Conservation (phyloP, 345 rosid genomes). For the Eucalyptus camaldulensis region DNA sequence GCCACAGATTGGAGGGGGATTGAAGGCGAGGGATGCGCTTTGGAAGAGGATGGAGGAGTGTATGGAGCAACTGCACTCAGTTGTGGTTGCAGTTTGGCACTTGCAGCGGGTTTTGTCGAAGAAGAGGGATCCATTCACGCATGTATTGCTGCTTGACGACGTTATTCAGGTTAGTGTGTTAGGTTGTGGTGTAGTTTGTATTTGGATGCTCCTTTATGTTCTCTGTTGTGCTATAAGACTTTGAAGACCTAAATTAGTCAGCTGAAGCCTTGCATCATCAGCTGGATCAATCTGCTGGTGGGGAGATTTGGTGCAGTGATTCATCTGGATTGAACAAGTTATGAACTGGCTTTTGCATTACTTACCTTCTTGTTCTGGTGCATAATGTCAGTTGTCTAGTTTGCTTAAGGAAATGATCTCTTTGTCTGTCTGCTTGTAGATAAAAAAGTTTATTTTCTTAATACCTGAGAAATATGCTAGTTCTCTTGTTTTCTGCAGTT, state of each 20-base stretch:
- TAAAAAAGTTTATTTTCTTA: neutral
- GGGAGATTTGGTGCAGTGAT: neutral
- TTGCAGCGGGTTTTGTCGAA: conserved; percentile 94
- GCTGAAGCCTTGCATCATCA: neutral
- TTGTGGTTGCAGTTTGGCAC: conserved; percentile 89
- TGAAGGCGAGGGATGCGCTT: conserved; percentile 72
- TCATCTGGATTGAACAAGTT: neutral
- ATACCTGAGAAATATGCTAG: neutral
- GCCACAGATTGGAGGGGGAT: conserved; percentile 91
- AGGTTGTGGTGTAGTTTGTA: neutral
- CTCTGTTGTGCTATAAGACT: neutral
- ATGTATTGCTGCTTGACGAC: conserved; percentile 86
- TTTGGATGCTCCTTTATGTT: neutral
- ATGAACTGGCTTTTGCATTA: neutral
- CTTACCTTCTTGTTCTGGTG: neutral
- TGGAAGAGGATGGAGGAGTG: conserved; percentile 91
- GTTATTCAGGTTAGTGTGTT: conserved; percentile 58
- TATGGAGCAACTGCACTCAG: conserved; percentile 79
- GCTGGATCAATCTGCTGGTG: neutral
- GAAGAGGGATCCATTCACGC: conserved; percentile 96
- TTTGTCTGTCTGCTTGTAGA: neutral
- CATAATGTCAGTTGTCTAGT: neutral
- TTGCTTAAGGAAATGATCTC: neutral
- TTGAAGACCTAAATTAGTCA: neutral
- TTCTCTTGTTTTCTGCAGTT: neutral